Evolutionary conservation across 1,139 yeast species (phyloP).

Genomic region (Hansenula sp.): DNA sequence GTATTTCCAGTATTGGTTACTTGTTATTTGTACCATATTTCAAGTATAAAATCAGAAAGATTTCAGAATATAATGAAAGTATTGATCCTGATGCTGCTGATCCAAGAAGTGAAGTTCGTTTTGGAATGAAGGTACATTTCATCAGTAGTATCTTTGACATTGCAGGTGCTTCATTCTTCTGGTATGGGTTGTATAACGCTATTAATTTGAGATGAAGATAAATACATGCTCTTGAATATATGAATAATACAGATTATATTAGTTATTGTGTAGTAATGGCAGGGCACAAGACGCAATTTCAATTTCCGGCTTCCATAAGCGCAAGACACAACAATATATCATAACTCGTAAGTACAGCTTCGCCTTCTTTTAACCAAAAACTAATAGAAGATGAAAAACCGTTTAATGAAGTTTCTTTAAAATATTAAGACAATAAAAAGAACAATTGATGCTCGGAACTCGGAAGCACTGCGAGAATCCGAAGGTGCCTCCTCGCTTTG

Average conservation of each 20-base stretch:
- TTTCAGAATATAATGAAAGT: conserved; percentile 6
- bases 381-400: no score
- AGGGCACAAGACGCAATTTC: no score
- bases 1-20: conserved; percentile 9
- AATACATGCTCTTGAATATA: background rate
- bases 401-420: no score
- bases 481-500: background rate
- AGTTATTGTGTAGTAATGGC: no score
- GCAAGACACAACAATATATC: no score
- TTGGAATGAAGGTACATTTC: conserved; percentile 9
- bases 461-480: background rate
- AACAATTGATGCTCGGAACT: no score
- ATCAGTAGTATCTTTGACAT: conserved; percentile 12
- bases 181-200: conserved; percentile 14
- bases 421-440: no score
- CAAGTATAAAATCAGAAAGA: conserved; percentile 10
- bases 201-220: conserved; percentile 4
- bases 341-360: no score
- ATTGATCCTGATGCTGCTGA: conserved; percentile 4
- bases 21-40: conserved; percentile 14
- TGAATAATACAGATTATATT: no score
- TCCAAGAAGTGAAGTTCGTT: conserved; percentile 12
- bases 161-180: conserved; percentile 11
- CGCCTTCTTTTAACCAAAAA: no score
- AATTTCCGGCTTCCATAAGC: no score